Conservation (phyloP, 306 rosid species). For the Quercus cerris region DNA sequence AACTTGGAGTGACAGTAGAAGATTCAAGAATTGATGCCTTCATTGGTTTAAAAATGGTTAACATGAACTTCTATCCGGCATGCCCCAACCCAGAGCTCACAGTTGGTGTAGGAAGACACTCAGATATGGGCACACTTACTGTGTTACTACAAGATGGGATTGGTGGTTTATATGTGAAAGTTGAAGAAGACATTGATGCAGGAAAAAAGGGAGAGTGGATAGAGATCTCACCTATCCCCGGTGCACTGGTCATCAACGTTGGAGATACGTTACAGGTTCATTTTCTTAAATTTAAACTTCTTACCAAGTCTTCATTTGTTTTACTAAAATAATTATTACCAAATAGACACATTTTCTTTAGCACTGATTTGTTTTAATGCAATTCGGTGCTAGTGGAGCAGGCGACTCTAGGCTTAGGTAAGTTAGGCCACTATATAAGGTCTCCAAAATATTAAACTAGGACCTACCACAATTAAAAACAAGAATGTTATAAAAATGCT, state of each 20-base stretch:
- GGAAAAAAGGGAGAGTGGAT: slow-evolving; percentile 46
- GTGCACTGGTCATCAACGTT: slow-evolving; percentile 58
- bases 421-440: too few relatives aligned
- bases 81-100: slow-evolving; percentile 77
- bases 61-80: slow-evolving; percentile 64
- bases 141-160: slow-evolving; percentile 66
- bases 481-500: too few relatives aligned
- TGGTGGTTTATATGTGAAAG: slow-evolving; percentile 60
- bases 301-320: too few relatives aligned
- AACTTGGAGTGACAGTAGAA: slow-evolving; percentile 38
- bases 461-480: too few relatives aligned
- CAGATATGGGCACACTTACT: slow-evolving; percentile 57
- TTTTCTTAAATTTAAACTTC: not conserved
- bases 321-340: too few relatives aligned
- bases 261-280: slow-evolving; percentile 50
- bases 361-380: too few relatives aligned
- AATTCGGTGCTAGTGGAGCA: too few relatives aligned
- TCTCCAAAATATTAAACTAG: too few relatives aligned
- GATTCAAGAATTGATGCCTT: slow-evolving; percentile 42
- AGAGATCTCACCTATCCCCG: slow-evolving; percentile 54
- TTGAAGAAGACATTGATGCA: slow-evolving; percentile 26
- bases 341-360: too few relatives aligned
- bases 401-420: too few relatives aligned
- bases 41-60: slow-evolving; percentile 36
- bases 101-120: slow-evolving; percentile 70